These are phyloP conservation scores for Triticum urartu DNA, from an alignment of 176 grass and related monocot species.

Conservation along the genomic window DNA sequence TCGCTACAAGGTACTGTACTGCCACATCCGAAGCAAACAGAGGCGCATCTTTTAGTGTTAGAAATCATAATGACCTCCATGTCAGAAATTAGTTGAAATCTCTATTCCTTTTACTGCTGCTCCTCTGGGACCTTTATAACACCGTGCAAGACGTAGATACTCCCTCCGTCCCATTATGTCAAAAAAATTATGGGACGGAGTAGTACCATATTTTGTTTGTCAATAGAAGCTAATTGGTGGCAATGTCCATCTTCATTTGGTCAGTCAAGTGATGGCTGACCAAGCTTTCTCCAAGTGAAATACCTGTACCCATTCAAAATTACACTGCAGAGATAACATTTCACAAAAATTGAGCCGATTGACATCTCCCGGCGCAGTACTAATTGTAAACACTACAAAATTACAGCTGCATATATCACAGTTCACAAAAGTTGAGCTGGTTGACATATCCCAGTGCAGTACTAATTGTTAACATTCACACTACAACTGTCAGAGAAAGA, in stretches of 20 bases:
- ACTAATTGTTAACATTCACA: background rate
- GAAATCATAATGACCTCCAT: no score
- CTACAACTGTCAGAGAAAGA: background rate
- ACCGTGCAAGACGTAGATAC: no score
- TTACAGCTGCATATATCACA: background rate
- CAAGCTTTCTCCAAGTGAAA: background rate
- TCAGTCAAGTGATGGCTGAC: background rate
- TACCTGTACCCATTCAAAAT: background rate
- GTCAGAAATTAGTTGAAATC: no score
- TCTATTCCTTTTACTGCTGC: no score
- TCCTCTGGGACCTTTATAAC: no score
- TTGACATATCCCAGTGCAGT: background rate
- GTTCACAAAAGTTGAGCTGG: background rate
- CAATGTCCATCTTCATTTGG: background rate
- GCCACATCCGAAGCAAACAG: background rate
- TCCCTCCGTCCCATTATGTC: no score
- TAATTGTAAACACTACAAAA: no score
- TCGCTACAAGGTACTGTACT: conserved; percentile 53
- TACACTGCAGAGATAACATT: background rate
- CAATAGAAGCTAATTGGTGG: background rate
- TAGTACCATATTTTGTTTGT: no score
- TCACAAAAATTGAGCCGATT: background rate
- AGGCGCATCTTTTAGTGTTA: no score
- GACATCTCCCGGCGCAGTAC: background rate
- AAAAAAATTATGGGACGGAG: no score